A percentile compares a stretch with the other conserved stretches of the same genome.
Evolutionary conservation across 2,329 filamentous ascomycete species (phyloP).

Genomic region (Dichotomopilus funicola): DNA sequence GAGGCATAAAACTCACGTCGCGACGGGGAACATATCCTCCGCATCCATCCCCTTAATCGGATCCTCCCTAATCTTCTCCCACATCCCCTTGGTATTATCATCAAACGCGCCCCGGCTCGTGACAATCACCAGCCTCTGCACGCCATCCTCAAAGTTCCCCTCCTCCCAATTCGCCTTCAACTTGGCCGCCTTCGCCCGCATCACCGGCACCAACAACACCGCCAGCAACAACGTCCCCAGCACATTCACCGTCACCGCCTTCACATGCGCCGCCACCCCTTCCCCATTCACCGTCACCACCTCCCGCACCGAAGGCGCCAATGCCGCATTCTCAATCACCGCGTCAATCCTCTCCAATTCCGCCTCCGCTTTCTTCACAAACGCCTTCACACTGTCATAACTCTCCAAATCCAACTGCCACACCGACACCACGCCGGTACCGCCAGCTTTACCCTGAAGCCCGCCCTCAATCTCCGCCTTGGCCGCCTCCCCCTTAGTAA

Average conservation of each 20-base stretch:
- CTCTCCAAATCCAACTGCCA: slow-evolving; percentile 36
- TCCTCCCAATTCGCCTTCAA: too few species aligned
- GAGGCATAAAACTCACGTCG: neutral
- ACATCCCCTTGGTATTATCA: slow-evolving; percentile 4
- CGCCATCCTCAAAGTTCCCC: too few species aligned
- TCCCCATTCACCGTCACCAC: slow-evolving; percentile 14
- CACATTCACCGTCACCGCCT: too few species aligned
- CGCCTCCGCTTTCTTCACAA: slow-evolving; percentile 29
- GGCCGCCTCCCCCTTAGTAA: slow-evolving; percentile 26
- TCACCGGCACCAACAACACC: too few species aligned
- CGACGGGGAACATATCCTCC: neutral
- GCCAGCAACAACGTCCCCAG: too few species aligned
- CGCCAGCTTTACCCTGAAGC: neutral
- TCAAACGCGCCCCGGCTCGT: slow-evolving; percentile 15
- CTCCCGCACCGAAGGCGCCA: slow-evolving; percentile 27
- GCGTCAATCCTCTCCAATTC: slow-evolving; percentile 12
- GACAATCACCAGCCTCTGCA: slow-evolving; percentile 19
- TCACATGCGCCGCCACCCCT: neutral
- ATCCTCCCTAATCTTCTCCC: slow-evolving; percentile 13
- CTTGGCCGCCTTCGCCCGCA: too few species aligned
- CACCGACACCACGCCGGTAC: slow-evolving; percentile 26
- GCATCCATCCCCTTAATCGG: slow-evolving; percentile 9
- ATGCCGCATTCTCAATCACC: slow-evolving; percentile 13
- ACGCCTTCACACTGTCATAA: slow-evolving; percentile 35
- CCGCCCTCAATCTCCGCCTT: slow-evolving; percentile 26